These are phyloP conservation scores for Taxawa tesnikishii DNA, from an alignment of 2,329 filamentous ascomycete genomes.

Conservation along the genomic window DNA sequence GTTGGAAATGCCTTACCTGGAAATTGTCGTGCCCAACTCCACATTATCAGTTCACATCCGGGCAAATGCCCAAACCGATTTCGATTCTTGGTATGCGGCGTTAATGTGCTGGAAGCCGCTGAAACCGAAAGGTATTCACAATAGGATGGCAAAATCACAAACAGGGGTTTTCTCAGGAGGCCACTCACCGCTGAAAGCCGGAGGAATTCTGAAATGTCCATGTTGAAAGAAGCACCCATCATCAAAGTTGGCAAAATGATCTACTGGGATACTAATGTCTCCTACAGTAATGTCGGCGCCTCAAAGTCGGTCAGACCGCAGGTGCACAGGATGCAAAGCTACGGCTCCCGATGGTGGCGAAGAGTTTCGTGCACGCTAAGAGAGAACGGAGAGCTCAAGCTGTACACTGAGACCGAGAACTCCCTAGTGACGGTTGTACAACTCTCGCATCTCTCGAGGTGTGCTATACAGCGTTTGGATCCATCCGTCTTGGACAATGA, in stretches of 20 bases:
- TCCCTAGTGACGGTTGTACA: slow-evolving; percentile 72
- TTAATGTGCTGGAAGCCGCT: slow-evolving; percentile 73
- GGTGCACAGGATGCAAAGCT: slow-evolving; percentile 43
- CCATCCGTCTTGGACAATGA: slow-evolving; percentile 84
- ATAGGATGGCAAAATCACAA: slow-evolving; percentile 40
- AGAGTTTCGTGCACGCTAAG: slow-evolving; percentile 85
- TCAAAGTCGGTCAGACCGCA: slow-evolving; percentile 30
- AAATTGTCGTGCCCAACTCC: slow-evolving; percentile 40
- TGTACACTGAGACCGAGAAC: slow-evolving; percentile 77
- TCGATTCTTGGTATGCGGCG: slow-evolving; percentile 70
- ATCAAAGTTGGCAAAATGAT: slow-evolving; percentile 69
- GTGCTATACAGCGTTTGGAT: slow-evolving; percentile 81
- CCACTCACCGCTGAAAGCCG: slow-evolving; percentile 18
- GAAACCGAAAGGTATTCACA: slow-evolving; percentile 43
- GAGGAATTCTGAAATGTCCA: slow-evolving; percentile 36
- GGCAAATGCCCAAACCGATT: slow-evolving; percentile 51
- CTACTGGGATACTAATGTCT: slow-evolving; percentile 65
- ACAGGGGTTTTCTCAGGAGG: slow-evolving; percentile 11
- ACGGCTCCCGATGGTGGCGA: slow-evolving; percentile 60
- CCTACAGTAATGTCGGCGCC: slow-evolving; percentile 30
- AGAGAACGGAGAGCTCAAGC: slow-evolving; percentile 87
- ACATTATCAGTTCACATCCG: slow-evolving; percentile 52
- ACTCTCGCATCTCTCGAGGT: slow-evolving; percentile 76
- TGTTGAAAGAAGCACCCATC: slow-evolving; percentile 62
- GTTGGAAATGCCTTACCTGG: slow-evolving; percentile 36